A percentile compares a stretch with the other conserved stretches of the same genome.
Evolutionary conservation across 305 asterid species (phyloP).

Genomic region (Lippia alba): DNA sequence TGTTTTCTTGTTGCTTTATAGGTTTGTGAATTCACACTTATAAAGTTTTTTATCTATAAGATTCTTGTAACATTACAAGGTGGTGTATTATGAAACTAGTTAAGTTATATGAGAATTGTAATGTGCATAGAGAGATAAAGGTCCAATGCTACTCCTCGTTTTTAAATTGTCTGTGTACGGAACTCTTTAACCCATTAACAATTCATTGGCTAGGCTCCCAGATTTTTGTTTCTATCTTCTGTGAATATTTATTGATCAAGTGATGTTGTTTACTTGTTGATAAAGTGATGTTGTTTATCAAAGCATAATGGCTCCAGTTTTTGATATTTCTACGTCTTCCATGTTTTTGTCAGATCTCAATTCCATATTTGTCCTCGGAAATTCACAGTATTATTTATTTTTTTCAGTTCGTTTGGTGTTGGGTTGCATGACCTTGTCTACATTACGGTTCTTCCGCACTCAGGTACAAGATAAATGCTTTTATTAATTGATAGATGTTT

Average conservation of each 20-base stretch:
- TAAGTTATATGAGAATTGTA: neutral
- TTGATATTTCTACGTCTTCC: conserved; percentile 22
- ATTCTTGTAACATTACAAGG: conserved; percentile 22
- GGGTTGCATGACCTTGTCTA: conserved; percentile 69
- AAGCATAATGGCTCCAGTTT: neutral
- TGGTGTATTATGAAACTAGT: neutral
- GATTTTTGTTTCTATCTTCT: too few relatives aligned
- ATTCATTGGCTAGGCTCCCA: too few relatives aligned
- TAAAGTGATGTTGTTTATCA: too few relatives aligned
- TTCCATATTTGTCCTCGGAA: conserved; percentile 16
- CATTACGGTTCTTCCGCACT: conserved; percentile 76
- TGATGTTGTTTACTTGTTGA: too few relatives aligned
- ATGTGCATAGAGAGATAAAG: too few relatives aligned
- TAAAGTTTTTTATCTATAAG: conserved; percentile 14
- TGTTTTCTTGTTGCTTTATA: neutral
- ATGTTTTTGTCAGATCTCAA: conserved; percentile 18
- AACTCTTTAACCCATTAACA: too few relatives aligned
- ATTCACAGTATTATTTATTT: conserved; percentile 35
- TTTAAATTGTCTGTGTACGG: neutral
- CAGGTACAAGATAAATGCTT: conserved; percentile 59
- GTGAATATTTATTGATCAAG: too few relatives aligned
- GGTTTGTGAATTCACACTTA: neutral
- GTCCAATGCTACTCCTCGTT: neutral
- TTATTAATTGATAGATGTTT: neutral
- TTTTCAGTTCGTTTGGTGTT: conserved; percentile 82